Evolutionary conservation across 139 green algal species (phyloP).

Genomic region (Chlorella sp.): DNA sequence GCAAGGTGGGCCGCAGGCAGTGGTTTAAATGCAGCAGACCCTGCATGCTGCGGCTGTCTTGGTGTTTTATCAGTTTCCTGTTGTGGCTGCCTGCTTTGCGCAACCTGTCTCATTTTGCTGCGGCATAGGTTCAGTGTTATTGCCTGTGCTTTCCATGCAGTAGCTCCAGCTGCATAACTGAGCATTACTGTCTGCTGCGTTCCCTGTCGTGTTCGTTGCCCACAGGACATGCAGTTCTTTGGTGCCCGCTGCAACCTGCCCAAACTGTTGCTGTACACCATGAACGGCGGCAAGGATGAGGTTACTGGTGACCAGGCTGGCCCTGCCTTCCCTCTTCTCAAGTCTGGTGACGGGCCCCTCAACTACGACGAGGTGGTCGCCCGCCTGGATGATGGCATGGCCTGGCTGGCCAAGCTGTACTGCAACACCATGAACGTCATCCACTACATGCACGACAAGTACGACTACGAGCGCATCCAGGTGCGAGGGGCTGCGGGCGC

Average conservation of each 20-base stretch:
- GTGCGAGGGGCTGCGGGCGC: background rate
- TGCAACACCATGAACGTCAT: slow-evolving; percentile 67
- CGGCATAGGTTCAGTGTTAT: no score
- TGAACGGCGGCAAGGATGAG: slow-evolving; percentile 66
- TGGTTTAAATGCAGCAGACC: no score
- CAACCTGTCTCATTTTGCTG: no score
- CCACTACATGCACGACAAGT: slow-evolving; percentile 70
- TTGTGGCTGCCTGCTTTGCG: no score
- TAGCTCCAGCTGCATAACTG: no score
- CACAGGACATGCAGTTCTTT: slow-evolving; percentile 76
- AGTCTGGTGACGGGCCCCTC: slow-evolving; percentile 32
- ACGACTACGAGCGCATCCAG: slow-evolving; percentile 70
- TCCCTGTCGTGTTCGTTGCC: no score
- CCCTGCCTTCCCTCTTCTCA: slow-evolving; percentile 40
- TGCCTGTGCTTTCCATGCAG: no score
- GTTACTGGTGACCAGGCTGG: slow-evolving; percentile 54
- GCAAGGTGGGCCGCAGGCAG: no score
- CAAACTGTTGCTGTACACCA: slow-evolving; percentile 65
- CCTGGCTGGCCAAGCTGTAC: slow-evolving; percentile 64
- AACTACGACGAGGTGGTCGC: slow-evolving; percentile 53
- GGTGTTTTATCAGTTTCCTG: no score
- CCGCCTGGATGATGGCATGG: slow-evolving; percentile 53
- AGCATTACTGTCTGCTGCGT: no score
- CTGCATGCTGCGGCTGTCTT: no score
- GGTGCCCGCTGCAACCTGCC: slow-evolving; percentile 64